A percentile compares a stretch with the other conserved stretches of the same genome.
Evolutionary conservation across 306 rosid species (phyloP).

Genomic region (Cucurbita maxima): DNA sequence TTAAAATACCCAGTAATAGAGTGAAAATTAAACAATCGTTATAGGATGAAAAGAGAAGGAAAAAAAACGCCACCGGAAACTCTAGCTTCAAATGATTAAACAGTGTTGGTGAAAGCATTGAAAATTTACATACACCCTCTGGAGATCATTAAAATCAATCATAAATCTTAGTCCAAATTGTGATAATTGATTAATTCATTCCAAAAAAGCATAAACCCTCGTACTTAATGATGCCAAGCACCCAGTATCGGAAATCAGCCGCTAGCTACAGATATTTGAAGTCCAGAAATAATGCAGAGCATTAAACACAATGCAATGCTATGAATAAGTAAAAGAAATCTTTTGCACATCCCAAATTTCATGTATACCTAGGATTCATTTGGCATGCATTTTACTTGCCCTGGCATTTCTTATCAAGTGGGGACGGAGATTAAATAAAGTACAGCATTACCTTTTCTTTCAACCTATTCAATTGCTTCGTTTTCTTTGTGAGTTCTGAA

Average conservation of each 20-base stretch:
- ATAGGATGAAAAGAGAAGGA: not conserved
- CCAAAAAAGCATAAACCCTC: not conserved
- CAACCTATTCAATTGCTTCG: slow-evolving; percentile 42
- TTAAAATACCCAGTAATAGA: slow-evolving; percentile 6
- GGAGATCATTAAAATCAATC: not conserved
- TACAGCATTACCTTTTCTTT: slow-evolving; percentile 41
- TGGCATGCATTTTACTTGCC: not conserved
- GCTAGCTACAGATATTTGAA: not conserved
- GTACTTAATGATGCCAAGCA: not conserved
- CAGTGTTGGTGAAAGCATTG: not conserved
- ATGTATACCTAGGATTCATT: not conserved
- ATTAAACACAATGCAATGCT: not conserved
- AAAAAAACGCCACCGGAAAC: not conserved
- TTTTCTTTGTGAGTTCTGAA: slow-evolving; percentile 38
- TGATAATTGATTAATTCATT: not conserved
- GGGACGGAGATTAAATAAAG: not conserved
- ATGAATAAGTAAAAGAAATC: not conserved
- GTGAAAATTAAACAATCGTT: not conserved
- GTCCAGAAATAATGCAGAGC: not conserved
- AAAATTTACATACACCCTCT: not conserved
- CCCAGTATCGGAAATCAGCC: not conserved
- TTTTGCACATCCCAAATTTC: not conserved
- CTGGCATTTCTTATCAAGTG: not conserved
- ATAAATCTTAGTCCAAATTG: not conserved
- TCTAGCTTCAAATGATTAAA: not conserved